A percentile compares a stretch with the other conserved stretches of the same genome.
Evolutionary conservation across 345 rosid genomes (phyloP).

Genomic region (Pistacia atlantica): DNA sequence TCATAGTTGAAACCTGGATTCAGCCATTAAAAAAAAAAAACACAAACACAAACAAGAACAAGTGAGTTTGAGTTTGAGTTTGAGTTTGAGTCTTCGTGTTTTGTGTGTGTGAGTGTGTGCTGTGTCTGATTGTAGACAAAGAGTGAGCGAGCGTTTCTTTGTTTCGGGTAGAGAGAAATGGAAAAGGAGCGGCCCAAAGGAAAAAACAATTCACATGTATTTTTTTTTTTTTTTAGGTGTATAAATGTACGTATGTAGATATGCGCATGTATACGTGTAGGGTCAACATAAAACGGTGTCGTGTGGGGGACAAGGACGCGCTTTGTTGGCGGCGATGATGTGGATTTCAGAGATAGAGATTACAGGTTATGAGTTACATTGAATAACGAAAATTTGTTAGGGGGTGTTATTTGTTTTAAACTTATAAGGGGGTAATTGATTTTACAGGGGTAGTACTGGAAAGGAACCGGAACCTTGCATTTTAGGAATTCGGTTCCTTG

Average conservation of each 20-base stretch:
- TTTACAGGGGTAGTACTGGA: too few relatives aligned
- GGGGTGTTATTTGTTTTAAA: too few relatives aligned
- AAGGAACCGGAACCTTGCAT: too few relatives aligned
- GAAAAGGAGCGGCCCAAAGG: conserved; percentile 2
- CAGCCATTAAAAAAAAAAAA: conserved; percentile 21
- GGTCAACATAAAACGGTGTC: conserved; percentile 25
- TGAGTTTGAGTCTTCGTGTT: background rate
- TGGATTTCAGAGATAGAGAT: conserved; percentile 25
- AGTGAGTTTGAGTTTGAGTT: background rate
- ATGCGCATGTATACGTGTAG: background rate
- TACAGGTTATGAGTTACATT: too few relatives aligned
- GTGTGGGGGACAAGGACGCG: conserved; percentile 7
- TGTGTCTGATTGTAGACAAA: conserved; percentile 6
- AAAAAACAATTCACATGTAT: background rate
- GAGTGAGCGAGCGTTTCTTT: conserved; percentile 4
- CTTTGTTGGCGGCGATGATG: background rate
- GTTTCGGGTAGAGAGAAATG: background rate
- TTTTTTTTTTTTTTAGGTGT: background rate
- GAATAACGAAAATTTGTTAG: too few relatives aligned
- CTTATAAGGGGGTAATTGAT: too few relatives aligned
- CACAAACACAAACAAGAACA: background rate
- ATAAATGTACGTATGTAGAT: too few relatives aligned
- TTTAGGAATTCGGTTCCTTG: too few relatives aligned
- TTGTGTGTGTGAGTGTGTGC: conserved; percentile 5
- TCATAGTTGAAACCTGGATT: conserved; percentile 46